Percentiles rank a stretch among this genome's conserved stretches.
phyloP scores from a whole-genome alignment of 129 eudicot species.

The Pittosporum tobira region DNA sequence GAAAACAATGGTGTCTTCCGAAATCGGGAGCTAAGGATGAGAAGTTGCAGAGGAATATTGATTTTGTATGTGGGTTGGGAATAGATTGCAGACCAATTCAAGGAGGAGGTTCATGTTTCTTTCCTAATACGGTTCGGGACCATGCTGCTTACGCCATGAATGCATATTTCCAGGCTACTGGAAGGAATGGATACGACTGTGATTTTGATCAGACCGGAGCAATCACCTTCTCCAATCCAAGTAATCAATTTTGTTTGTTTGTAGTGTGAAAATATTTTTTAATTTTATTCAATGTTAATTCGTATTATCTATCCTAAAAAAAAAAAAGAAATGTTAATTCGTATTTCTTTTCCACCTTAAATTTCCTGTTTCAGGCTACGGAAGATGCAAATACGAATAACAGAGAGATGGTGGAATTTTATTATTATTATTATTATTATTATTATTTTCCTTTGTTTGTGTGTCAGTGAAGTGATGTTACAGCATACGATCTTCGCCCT shows the following conservation, averaged over 20 bases:
- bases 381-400: constrained; percentile 39
- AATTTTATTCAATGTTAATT: not conserved
- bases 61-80: constrained; percentile 57
- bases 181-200: constrained; percentile 41
- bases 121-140: constrained; percentile 42
- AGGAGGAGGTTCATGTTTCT: constrained; percentile 47
- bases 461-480: too few species aligned
- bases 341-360: not conserved
- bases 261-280: not conserved
- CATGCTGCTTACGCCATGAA: constrained; percentile 71
- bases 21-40: constrained; percentile 38
- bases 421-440: too few species aligned
- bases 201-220: constrained; percentile 50
- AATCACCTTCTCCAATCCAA: constrained; percentile 42
- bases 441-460: too few species aligned
- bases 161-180: constrained; percentile 45
- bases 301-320: not conserved
- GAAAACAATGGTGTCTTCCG: constrained; percentile 54
- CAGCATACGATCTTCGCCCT: too few species aligned
- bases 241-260: constrained; percentile 12
- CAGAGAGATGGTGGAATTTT: not conserved
- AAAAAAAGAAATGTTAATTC: not conserved
- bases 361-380: constrained; percentile 35
- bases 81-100: constrained; percentile 47
- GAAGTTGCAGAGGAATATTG: constrained; percentile 41